Evolutionary conservation across 179 eudicot species (phyloP), one percentile per base, ranked within the genome.

Genomic region (Silene vulgaris): DNA sequence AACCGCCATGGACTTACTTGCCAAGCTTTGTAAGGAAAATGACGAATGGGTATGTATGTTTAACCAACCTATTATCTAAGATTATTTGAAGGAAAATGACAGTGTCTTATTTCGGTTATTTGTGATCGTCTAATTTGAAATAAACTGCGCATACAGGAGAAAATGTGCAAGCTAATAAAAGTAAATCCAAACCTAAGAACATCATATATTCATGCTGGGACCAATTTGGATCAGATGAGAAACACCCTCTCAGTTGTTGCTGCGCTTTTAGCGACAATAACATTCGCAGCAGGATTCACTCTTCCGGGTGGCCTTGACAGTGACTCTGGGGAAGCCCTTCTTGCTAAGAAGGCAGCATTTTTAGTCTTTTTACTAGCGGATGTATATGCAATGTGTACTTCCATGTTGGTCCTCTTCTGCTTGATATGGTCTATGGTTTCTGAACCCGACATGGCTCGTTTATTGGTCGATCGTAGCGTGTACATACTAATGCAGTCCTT

Each of bases 241-340:
- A 60, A 60, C 14, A 76, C 79, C 5, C 40, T 76, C 2, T 76
- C 67, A 0, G 67, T 76, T 57, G 69, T 76, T 21, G 79, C 74
- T 0, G 74, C 79, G 4, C 68, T 76, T 54, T 37, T 76, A 6
- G 74, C 74, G 5, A 69, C 79, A 28, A 40, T 76, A 8, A 76
- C 73, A 60, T 69, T 76, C 5, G 74, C 79, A 3, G 79, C 79
- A 9, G 79, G 74, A 69, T 76, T 59, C 61, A 76, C 79, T 1
- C 65, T 76, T 14, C 79, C 79, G 0, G 74, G 79, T 17, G 79
- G 79, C 11, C 20, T 68, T 9, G 11, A 76, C 69, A 37, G 45
- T 37, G 16, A 20, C 26, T 37, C 11, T 1, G 79, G 79, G 19
- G 56, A 68, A n/a, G 65, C 65, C 9, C 26, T 69, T 32, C 68